Evolutionary conservation across 257 asterid species (phyloP).

Genomic region (Solanum dulcamara): DNA sequence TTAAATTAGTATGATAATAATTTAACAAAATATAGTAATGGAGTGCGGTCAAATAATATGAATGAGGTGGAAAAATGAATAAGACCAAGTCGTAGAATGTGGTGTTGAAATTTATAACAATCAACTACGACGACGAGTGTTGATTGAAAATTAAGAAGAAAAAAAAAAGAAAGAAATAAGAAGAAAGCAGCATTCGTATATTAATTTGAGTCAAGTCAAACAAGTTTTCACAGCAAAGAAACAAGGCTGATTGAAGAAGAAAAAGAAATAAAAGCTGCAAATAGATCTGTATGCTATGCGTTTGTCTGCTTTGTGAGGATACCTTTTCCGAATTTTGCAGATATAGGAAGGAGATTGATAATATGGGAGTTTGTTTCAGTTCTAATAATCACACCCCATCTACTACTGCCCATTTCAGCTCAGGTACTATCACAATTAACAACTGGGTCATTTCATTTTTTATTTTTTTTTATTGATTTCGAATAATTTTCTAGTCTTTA

Average conservation of each 20-base stretch:
- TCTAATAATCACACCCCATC: not conserved
- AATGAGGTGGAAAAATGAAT: not conserved
- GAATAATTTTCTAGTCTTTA: too few relatives aligned
- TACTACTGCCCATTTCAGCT: not conserved
- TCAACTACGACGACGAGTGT: not conserved
- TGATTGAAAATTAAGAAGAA: not conserved
- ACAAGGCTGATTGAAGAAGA: too few relatives aligned
- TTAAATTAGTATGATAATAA: too few relatives aligned
- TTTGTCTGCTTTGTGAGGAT: too few relatives aligned
- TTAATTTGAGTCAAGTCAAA: not conserved
- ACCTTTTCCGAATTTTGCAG: too few relatives aligned
- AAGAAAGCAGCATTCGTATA: too few relatives aligned
- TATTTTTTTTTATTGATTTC: too few relatives aligned
- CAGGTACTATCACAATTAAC: not conserved
- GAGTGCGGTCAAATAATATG: too few relatives aligned
- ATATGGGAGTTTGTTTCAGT: constrained; percentile 10
- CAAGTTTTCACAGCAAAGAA: not conserved
- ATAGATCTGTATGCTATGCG: too few relatives aligned
- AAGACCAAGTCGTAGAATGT: not conserved
- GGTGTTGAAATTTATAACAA: not conserved
- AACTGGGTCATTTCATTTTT: not conserved
- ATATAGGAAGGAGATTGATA: too few relatives aligned
- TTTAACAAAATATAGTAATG: too few relatives aligned
- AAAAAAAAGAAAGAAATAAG: not conserved
- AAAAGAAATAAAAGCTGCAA: not conserved